Base-by-base conservation (phyloP, 1,284 basidiomycete species). In the Uromyces viciae-fabae region DNA sequence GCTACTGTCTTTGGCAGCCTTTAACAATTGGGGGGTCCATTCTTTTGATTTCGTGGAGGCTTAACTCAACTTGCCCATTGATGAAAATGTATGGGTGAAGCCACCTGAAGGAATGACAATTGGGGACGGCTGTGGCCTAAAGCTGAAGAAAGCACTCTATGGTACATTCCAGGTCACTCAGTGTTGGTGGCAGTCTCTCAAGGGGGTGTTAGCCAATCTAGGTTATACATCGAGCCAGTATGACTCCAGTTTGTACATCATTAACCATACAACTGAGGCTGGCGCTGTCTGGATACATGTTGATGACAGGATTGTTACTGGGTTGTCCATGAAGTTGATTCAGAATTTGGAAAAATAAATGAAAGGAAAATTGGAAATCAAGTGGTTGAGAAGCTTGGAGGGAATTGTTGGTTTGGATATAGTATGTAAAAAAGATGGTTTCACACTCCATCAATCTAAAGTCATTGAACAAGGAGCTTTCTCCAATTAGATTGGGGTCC, bases 41-140 rank as follows among this genome's bases (percentile, higher is more conserved):
- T 46, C 9, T 36, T 78, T 78, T 49, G 75, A 77, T 40, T 60
- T 77, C 25, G 58, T 60, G 28, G n/a, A 60, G 3, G 76, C 76
- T 3, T 78, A 71, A 46, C 54, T 78, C 3, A 62, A 78, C 46
- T 54, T n/a, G 2, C 42, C 15, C 11, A 69, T 71, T 17, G n/a
- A 9, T 4, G n/a, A 71, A 17, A 40, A 78, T 28, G 25, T 78
- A 31, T 71, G 43, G 25, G 28, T 78, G 2, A 56, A 71, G n/a
- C 36, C 40, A 3, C 75, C 75, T 31, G 22, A 22, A 8, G 60
- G 60, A 2, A 49, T 69, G 33, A 19, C 36, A 42, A 14, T 69
- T 19, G 36, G 36, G 36, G n/a, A 62, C 2, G 73, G 52, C 11
- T n/a, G 28, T 40, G 43, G 2, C n/a, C 38, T 62, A 5, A 2